A percentile compares a stretch with the other conserved stretches of the same genome.
Evolutionary conservation across 2,329 filamentous ascomycete species (phyloP).

Genomic region (Tolypocladium ovalisporum): DNA sequence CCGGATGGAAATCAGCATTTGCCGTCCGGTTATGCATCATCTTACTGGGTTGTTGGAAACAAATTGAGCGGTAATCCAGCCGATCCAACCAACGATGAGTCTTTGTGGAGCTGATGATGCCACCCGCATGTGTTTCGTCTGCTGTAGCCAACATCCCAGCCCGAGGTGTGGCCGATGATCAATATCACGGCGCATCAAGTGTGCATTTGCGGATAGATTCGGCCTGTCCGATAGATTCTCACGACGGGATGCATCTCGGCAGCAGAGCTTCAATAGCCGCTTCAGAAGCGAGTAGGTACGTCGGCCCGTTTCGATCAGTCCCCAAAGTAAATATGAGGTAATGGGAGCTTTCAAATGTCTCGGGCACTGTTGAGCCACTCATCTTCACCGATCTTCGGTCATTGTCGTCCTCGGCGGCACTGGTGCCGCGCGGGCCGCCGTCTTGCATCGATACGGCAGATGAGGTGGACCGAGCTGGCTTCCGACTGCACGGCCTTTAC

Average conservation of each 20-base stretch:
- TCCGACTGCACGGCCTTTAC: not conserved
- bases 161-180: not conserved
- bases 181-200: not conserved
- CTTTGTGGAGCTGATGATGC: not conserved
- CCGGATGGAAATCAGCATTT: not conserved
- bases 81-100: not conserved
- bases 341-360: not conserved
- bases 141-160: not conserved
- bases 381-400: not conserved
- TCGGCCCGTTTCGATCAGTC: not conserved
- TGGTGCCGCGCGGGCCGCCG: not conserved
- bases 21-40: not conserved
- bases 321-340: not conserved
- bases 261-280: not conserved
- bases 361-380: not conserved
- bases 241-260: not conserved
- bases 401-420: not conserved
- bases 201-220: not conserved
- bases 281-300: not conserved
- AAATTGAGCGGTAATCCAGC: not conserved
- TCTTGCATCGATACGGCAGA: not conserved
- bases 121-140: not conserved
- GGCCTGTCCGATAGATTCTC: not conserved
- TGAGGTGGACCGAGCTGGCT: not conserved
- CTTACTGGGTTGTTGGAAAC: not conserved